Conservation (phyloP, 208 protist genomes). For the Wallacemonas sp. region DNA sequence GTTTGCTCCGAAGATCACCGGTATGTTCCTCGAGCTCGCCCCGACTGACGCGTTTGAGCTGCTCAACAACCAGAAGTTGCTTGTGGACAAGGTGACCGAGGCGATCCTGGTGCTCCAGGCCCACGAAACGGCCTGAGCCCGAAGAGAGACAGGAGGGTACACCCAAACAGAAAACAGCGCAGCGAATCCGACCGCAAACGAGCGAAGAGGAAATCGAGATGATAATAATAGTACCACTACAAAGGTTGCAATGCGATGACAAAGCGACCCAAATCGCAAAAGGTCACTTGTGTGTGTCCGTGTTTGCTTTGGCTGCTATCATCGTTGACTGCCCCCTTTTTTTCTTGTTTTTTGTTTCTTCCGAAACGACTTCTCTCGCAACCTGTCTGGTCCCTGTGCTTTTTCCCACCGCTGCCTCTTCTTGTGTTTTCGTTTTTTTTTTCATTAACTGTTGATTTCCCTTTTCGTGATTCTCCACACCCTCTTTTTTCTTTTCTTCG, state of each 20-base stretch:
- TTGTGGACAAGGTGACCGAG: slow-evolving; percentile 79
- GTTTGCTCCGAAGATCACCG: slow-evolving; percentile 87
- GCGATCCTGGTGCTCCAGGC: slow-evolving; percentile 77
- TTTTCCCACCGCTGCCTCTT: neutral
- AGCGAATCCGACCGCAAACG: no score
- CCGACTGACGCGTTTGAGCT: slow-evolving; percentile 69
- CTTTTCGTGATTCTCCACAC: slow-evolving; percentile 13
- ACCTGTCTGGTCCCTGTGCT: neutral
- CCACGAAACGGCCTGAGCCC: slow-evolving; percentile 39
- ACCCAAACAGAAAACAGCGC: no score
- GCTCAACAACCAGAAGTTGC: slow-evolving; percentile 64
- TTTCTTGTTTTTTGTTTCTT: neutral
- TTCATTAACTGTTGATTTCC: slow-evolving; percentile 10
- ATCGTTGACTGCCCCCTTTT: slow-evolving; percentile 23
- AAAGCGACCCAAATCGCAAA: no score
- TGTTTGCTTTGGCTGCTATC: no score
- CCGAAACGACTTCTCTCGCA: neutral
- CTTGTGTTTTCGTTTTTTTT: neutral
- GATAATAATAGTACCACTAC: no score
- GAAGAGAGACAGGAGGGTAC: no score
- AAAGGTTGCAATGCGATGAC: no score
- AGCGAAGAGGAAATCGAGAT: no score
- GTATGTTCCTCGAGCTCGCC: slow-evolving; percentile 90
- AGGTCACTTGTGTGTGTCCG: no score
- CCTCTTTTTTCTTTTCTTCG: slow-evolving; percentile 13